Conservation (phyloP, 495 filamentous ascomycete species). For the Cercophora samala region DNA sequence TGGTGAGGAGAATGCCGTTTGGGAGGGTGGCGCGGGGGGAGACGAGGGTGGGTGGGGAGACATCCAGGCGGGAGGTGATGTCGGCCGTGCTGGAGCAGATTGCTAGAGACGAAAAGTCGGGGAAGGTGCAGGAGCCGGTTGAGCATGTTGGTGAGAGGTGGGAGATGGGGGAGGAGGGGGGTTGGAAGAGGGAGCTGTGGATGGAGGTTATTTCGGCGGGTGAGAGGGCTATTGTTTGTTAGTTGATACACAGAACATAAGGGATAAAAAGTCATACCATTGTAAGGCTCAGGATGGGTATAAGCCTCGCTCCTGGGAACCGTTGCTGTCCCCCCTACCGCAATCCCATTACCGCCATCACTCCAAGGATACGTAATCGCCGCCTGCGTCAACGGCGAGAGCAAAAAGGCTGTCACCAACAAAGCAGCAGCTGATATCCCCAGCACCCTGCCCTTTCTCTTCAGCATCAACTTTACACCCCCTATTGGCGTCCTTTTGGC, state of each 20-base stretch:
- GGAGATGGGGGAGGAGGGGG: constrained; percentile 22
- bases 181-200: constrained; percentile 41
- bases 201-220: constrained; percentile 38
- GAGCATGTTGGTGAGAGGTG: constrained; percentile 34
- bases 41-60: constrained; percentile 17
- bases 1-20: constrained; percentile 25
- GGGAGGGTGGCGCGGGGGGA: constrained; percentile 22
- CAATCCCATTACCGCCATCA: constrained; percentile 6
- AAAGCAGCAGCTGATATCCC: constrained; percentile 42
- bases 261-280: constrained; percentile 26
- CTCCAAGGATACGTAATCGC: constrained; percentile 37
- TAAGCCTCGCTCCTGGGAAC: constrained; percentile 26
- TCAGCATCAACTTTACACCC: constrained; percentile 34
- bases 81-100: constrained; percentile 43
- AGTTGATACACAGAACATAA: constrained; percentile 12
- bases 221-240: constrained; percentile 16
- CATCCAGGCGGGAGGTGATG: constrained; percentile 29
- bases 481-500: constrained; percentile 42
- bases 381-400: constrained; percentile 47
- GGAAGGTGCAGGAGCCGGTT: constrained; percentile 46
- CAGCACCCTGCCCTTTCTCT: constrained; percentile 36
- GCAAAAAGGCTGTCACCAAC: constrained; percentile 39
- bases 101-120: constrained; percentile 43
- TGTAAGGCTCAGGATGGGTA: constrained; percentile 18
- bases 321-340: constrained; percentile 15